These are phyloP conservation scores for Sextonia rubra DNA, from an alignment of 164 flowering plant species.

Conservation along the genomic window DNA sequence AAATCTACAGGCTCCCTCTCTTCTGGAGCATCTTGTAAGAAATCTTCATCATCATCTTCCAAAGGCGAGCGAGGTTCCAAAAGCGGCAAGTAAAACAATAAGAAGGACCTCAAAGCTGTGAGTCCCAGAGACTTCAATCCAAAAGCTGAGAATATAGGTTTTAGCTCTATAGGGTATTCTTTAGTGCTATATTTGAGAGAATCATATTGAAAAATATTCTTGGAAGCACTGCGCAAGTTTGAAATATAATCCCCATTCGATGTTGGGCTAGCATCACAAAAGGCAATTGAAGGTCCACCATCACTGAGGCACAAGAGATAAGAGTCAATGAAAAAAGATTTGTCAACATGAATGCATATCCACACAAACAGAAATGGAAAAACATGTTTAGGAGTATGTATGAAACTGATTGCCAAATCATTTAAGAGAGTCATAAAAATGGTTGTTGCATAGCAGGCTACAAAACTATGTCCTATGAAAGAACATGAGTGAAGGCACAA, in stretches of 20 bases:
- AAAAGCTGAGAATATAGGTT: conserved; percentile 84
- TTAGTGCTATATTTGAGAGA: conserved; percentile 39
- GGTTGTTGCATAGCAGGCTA: neutral
- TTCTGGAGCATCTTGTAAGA: conserved; percentile 45
- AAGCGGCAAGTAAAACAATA: conserved; percentile 78
- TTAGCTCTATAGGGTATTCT: conserved; percentile 63
- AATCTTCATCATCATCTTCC: conserved; percentile 77
- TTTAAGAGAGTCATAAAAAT: too few species aligned
- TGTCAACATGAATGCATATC: neutral
- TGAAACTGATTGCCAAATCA: neutral
- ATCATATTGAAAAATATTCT: conserved; percentile 34
- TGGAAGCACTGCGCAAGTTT: conserved; percentile 27
- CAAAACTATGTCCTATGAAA: neutral
- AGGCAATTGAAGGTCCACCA: conserved; percentile 46
- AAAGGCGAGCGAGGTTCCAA: conserved; percentile 56
- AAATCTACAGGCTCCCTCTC: conserved; percentile 44
- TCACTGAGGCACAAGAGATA: conserved; percentile 30
- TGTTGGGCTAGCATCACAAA: conserved; percentile 69
- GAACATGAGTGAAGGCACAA: neutral
- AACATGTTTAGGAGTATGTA: neutral
- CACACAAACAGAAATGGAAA: neutral
- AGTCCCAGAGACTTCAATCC: conserved; percentile 50
- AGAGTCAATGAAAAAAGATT: conserved; percentile 5
- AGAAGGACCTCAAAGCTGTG: conserved; percentile 78
- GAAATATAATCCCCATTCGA: conserved; percentile 50